These are phyloP conservation scores for Aspergillus affinis DNA, from an alignment of 495 filamentous ascomycete genomes.

Conservation along the genomic window DNA sequence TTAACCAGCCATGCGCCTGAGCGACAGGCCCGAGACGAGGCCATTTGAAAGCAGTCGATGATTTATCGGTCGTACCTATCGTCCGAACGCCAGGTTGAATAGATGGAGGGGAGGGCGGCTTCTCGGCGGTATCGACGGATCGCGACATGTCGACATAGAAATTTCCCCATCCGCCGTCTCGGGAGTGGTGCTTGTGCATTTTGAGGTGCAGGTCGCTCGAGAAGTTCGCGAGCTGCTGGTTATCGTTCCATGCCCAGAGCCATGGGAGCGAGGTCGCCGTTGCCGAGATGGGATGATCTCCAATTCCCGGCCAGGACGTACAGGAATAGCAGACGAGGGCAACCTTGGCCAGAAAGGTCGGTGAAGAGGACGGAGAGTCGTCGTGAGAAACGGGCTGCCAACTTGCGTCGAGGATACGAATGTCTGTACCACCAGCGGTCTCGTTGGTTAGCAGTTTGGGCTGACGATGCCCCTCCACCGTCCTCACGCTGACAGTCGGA, in stretches of 20 bases:
- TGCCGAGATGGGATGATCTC: not conserved
- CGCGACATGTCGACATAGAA: conserved; percentile 11
- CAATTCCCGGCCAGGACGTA: conserved; percentile 2
- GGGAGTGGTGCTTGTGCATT: not conserved
- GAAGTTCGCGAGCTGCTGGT: conserved; percentile 2
- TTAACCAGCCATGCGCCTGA: conserved; percentile 9
- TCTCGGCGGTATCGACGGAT: not conserved
- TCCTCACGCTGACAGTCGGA: conserved; percentile 12
- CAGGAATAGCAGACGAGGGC: conserved; percentile 11
- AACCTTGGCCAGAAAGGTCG: conserved; percentile 1
- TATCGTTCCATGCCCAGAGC: conserved; percentile 17
- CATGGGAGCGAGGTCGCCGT: conserved; percentile 8
- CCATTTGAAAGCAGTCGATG: conserved; percentile 1
- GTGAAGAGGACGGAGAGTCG: not conserved
- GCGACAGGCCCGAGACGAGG: not conserved
- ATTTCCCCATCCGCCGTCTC: conserved; percentile 3
- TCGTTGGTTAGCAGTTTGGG: conserved; percentile 2
- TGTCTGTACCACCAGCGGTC: conserved; percentile 2
- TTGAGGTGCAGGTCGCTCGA: conserved; percentile 4
- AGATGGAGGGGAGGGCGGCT: not conserved
- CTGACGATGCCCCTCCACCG: conserved; percentile 10
- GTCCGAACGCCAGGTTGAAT: conserved; percentile 4
- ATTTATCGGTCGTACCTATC: conserved; percentile 2
- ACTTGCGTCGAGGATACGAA: conserved; percentile 6
- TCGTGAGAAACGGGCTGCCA: conserved; percentile 4